Base-by-base conservation (phyloP, 2,329 filamentous ascomycete genomes). In the Rhinocladiella similis region DNA sequence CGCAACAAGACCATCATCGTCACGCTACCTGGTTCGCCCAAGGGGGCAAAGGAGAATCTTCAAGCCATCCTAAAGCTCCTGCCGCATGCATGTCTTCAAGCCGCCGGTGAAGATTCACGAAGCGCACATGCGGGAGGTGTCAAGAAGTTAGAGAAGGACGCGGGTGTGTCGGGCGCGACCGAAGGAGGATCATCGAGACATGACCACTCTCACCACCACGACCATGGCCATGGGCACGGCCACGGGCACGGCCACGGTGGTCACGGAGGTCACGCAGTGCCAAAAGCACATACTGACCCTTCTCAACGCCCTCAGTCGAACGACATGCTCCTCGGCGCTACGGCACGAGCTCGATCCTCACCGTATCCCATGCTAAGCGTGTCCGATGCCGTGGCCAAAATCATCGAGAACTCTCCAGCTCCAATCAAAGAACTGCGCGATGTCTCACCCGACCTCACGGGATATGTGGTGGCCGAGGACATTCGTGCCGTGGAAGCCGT, bases 341-440 rank as follows among this genome's bases (percentile, higher is more conserved):
- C 86, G 12, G 82, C 86, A 50, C 83, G 94, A 54, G 85, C 95
- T 70, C 83, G 94, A 43, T 85, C 88, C 53, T 97, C 92, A 0
- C 94, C 93, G 0, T 99, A 94, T 68, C 90, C 91, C 0, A 96
- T 97, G 90, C 77, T 96, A 14, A 83, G 88, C 0, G 92, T 99
- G 0, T 81, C 89, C 0, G 89, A 95, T 52, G 94, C 94, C 0
- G 77, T 97, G 1, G 72, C 77, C 1, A 76, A 89, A 18, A 90
- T 99, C 56, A 75, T 80, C n/a, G 73, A 89, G 59, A 78, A 94
- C 35, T 91, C 90, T 0, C 90, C 92, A 1, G 65, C 75, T 0
- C 83, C 88, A 0, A 69, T 84, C 1, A 70, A 84, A 27, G 83
- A 77, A 47, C 75, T 78, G 1, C 80, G 83, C 5, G 87, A 96